Conservation (phyloP, 2,329 filamentous ascomycete species). For the Pyrenophora tritici-repentis region DNA sequence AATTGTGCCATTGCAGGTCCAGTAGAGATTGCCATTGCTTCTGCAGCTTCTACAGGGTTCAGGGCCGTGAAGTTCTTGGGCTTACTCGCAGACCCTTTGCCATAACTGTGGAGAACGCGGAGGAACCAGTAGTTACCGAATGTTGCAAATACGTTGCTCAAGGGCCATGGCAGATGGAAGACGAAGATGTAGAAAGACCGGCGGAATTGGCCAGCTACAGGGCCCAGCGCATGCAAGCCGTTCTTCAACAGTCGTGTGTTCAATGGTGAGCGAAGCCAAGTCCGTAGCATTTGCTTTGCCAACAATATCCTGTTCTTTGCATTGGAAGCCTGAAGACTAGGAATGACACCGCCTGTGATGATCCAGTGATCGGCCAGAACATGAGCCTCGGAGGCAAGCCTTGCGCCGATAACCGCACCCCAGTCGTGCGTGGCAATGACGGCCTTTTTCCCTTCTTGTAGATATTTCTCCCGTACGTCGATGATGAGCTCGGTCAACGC, state of each 20-base stretch:
- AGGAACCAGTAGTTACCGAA: slow-evolving; percentile 59
- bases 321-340: slow-evolving; percentile 51
- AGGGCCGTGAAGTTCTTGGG: slow-evolving; percentile 15
- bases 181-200: slow-evolving; percentile 62
- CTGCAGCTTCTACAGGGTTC: slow-evolving; percentile 42
- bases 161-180: slow-evolving; percentile 55
- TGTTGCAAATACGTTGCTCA: slow-evolving; percentile 52
- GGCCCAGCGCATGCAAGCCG: slow-evolving; percentile 50
- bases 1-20: slow-evolving; percentile 58
- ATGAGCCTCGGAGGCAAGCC: slow-evolving; percentile 63
- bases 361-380: slow-evolving; percentile 62
- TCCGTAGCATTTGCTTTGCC: slow-evolving; percentile 57
- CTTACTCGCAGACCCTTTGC: slow-evolving; percentile 39
- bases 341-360: slow-evolving; percentile 57
- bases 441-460: slow-evolving; percentile 33
- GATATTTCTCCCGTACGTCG: slow-evolving; percentile 54
- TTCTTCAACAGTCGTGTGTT: slow-evolving; percentile 53
- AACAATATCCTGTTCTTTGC: slow-evolving; percentile 48
- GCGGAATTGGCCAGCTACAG: slow-evolving; percentile 55
- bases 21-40: slow-evolving; percentile 56
- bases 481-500: slow-evolving; percentile 59
- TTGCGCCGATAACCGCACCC: slow-evolving; percentile 58
- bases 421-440: slow-evolving; percentile 61
- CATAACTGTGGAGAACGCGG: slow-evolving; percentile 48
- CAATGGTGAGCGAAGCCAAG: slow-evolving; percentile 53